Base-by-base conservation (phyloP, 805 yeast species). In the Metschnikowia vanudenii region DNA sequence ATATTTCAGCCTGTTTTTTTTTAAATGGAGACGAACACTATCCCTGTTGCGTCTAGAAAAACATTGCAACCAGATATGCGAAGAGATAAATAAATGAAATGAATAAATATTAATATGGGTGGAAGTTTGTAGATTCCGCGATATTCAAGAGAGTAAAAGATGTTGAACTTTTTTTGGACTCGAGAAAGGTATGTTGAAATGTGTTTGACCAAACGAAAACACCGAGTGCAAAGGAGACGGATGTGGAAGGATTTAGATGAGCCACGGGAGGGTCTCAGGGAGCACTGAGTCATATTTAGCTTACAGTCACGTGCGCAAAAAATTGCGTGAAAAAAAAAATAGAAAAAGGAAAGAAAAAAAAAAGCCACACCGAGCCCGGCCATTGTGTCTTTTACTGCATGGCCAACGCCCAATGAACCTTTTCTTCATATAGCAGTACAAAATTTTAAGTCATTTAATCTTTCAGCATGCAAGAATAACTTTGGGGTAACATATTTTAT, bases 141-240 rank as follows among this genome's bases (percentile, higher is more conserved):
- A 31, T 14, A 7, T 30, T 19, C 16, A 18, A n/a, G 43, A 41
- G 28, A 31, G 26, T 18, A 37, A 37, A 37, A 43, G 46, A 38
- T 43, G 46, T 37, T 37, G 46, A 43, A 38, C 46, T 43, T 43
- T 43, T 20, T 28, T 8, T 8, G 32, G 24, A 24, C 37, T 31
- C 26, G 37, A 17, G 19, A 9, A 13, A 31, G 18, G 18, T 43
- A 31, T 43, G 41, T 43, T 43, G 46, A 37, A 37, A 22, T 37
- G 14, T 20, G 33, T 43, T 35, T 31, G 41, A 43, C 45, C 30
- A 31, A 30, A 41, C 30, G 36, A 41, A 41, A 36, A 29, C 32
- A 17, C 5, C n/a, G 32, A 37, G 32, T 14, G 14, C 19, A 37
- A 37, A 26, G 16, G 31, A 16, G 16, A 16, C 8, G 12, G 30